Evolutionary conservation across 2,329 filamentous ascomycete species (phyloP), one percentile per base, ranked within the genome.

Genomic region (Clarireedia hainanense): DNA sequence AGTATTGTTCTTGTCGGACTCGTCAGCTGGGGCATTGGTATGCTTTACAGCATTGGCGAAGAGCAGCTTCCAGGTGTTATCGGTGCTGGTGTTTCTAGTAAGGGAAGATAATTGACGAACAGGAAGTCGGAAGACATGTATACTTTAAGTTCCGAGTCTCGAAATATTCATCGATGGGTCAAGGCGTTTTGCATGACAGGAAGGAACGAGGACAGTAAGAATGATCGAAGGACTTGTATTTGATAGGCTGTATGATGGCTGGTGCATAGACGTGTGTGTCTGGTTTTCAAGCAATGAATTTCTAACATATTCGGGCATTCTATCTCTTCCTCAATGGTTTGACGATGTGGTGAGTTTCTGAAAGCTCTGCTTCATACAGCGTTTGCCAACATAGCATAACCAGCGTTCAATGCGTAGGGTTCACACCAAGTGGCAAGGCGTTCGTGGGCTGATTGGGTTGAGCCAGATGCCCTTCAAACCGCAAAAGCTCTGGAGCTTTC

Each of bases 51-150:
- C 60, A 88, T 97, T 66, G 94, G 92, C 36, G 82, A 88, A 70
- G 85, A 95, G 75, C 87, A 91, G 73, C 76, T 97, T 61, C 94
- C 94, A 0, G 91, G 91, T 64, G 92, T 99, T 7, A 91, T 99
- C 71, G 90, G 91, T n/a, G 94, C 94, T 48, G 94, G 94, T 61
- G 92, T 99, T 39, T 88, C 86, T 61, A 81, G 84, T 36, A 90
- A 85, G 72, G 43, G 62, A 26, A 66, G 67, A 60, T 69, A 55
- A 50, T 17, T 17, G 30, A 34, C 12, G 17, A 17, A 34, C 37
- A 34, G 46, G 43, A 36, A 26, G 48, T 24, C 42, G 39, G 23
- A 50, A 55, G 15, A 55, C 36, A 50, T 55, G 52, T 55, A 55
- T 20, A 47, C 47, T 53, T 55, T 43, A 34, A 46, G 24, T 55